Percentiles rank a stretch among this genome's conserved stretches.
Evolutionary conservation across 2,329 filamentous ascomycete species (phyloP).

Genomic region (Cladosporium colombiae): DNA sequence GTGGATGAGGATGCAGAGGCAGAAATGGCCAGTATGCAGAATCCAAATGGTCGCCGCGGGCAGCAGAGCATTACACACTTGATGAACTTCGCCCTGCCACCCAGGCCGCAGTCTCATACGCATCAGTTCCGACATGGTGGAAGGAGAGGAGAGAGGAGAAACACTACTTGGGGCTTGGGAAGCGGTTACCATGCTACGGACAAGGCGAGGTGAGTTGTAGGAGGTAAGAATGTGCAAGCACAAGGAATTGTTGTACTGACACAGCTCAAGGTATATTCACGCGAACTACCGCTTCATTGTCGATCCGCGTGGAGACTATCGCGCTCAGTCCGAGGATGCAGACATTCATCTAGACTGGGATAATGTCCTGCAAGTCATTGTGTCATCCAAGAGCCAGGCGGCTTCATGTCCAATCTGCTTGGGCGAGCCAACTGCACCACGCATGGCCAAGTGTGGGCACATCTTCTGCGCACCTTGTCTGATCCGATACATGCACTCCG

Average conservation of each 20-base stretch:
- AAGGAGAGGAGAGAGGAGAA: slow-evolving; percentile 56
- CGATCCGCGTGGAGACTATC: slow-evolving; percentile 76
- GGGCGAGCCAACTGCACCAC: slow-evolving; percentile 85
- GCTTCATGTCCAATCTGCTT: slow-evolving; percentile 94
- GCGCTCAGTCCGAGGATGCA: slow-evolving; percentile 77
- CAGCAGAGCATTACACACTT: slow-evolving; percentile 97
- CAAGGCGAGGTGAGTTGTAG: slow-evolving; percentile 69
- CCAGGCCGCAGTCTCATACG: slow-evolving; percentile 64
- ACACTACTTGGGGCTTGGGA: slow-evolving; percentile 79
- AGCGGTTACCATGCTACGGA: slow-evolving; percentile 89
- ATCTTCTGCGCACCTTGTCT: slow-evolving; percentile 94
- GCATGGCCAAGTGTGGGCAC: slow-evolving; percentile 96
- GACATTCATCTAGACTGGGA: slow-evolving; percentile 91
- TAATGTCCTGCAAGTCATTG: slow-evolving; percentile 86
- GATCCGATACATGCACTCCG: slow-evolving; percentile 92
- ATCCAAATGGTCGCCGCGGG: slow-evolving; percentile 66
- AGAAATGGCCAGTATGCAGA: slow-evolving; percentile 53
- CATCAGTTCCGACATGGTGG: slow-evolving; percentile 47
- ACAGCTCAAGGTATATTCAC: slow-evolving; percentile 69
- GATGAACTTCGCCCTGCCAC: slow-evolving; percentile 84
- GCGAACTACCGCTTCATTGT: slow-evolving; percentile 98
- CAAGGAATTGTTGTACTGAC: slow-evolving; percentile 25
- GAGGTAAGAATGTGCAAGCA: neutral
- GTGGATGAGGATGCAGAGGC: slow-evolving; percentile 86
- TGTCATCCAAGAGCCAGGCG: slow-evolving; percentile 83